Evolutionary conservation across 345 rosid species (phyloP).

Genomic region (Nasturtium officinale): DNA sequence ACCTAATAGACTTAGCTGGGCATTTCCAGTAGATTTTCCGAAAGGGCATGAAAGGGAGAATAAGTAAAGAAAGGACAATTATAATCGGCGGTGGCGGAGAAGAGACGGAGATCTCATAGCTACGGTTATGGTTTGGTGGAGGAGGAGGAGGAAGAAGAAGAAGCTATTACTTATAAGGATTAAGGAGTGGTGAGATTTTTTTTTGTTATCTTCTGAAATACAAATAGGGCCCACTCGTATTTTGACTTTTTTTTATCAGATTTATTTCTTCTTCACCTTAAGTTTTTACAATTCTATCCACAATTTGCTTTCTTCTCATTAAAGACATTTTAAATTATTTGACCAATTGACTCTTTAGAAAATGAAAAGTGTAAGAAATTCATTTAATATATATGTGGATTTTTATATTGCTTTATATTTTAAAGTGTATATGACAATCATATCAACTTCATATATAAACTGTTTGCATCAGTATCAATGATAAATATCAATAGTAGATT

Average conservation of each 20-base stretch:
- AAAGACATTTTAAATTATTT: background rate
- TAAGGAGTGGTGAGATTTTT: background rate
- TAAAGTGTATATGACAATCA: too few relatives aligned
- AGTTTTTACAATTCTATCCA: background rate
- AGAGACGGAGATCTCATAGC: slow-evolving; percentile 32
- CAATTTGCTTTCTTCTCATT: background rate
- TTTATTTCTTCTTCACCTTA: background rate
- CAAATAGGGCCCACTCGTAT: slow-evolving; percentile 20
- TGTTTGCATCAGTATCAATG: too few relatives aligned
- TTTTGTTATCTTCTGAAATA: background rate
- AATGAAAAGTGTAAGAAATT: background rate
- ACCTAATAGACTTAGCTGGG: slow-evolving; percentile 4
- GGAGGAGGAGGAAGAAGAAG: too few relatives aligned
- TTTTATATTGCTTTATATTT: background rate
- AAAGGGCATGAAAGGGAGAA: background rate
- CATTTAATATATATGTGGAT: too few relatives aligned
- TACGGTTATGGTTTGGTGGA: background rate
- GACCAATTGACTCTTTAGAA: background rate
- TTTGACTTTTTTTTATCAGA: background rate
- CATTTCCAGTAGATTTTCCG: background rate
- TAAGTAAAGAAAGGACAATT: background rate
- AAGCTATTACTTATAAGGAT: background rate
- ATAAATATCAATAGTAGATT: background rate
- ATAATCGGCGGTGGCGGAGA: slow-evolving; percentile 5
- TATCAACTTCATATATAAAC: background rate